A percentile compares a stretch with the other conserved stretches of the same genome.
phyloP scores from a whole-genome alignment of 2,329 filamentous ascomycete genomes.

The Phaeophleospora eucalypticola region DNA sequence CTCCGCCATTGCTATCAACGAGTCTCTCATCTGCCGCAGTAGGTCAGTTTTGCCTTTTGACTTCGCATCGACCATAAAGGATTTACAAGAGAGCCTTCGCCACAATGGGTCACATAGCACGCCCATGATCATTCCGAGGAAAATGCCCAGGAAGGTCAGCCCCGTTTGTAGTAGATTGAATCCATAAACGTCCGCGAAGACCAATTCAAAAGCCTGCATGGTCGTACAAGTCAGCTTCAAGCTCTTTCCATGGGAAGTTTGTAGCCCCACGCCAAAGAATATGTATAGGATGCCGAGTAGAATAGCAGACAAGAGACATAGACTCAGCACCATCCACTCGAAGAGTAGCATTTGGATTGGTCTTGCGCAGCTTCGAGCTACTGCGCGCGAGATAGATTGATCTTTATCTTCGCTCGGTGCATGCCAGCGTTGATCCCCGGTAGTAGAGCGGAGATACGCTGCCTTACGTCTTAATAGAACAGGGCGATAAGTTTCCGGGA shows the following conservation, averaged over 20 bases:
- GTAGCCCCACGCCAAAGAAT: slow-evolving; percentile 62
- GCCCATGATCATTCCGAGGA: slow-evolving; percentile 63
- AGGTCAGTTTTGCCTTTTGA: slow-evolving; percentile 5
- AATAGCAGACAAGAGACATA: slow-evolving; percentile 79
- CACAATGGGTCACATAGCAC: slow-evolving; percentile 63
- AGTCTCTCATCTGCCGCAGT: slow-evolving; percentile 47
- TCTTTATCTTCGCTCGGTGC: slow-evolving; percentile 71
- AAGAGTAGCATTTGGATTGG: slow-evolving; percentile 75
- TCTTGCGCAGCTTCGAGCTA: slow-evolving; percentile 53
- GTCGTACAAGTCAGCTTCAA: slow-evolving; percentile 13
- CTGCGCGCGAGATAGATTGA: slow-evolving; percentile 58
- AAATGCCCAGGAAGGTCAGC: slow-evolving; percentile 67
- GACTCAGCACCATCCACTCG: slow-evolving; percentile 63
- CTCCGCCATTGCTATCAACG: slow-evolving; percentile 51
- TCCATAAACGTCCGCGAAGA: slow-evolving; percentile 69
- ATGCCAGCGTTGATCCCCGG: slow-evolving; percentile 57
- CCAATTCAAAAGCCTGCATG: slow-evolving; percentile 64
- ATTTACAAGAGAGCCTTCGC: slow-evolving; percentile 50
- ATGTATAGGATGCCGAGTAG: slow-evolving; percentile 82
- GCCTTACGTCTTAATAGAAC: no score
- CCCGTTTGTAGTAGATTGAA: slow-evolving; percentile 56
- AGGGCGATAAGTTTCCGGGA: no score
- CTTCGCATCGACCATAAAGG: no score
- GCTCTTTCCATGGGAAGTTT: neutral
- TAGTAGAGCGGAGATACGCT: no score